Percentiles rank a stretch among this genome's conserved stretches.
These are phyloP conservation scores for Amphichorda felina DNA, from an alignment of 2,329 filamentous ascomycete genomes.

Conservation along the genomic window DNA sequence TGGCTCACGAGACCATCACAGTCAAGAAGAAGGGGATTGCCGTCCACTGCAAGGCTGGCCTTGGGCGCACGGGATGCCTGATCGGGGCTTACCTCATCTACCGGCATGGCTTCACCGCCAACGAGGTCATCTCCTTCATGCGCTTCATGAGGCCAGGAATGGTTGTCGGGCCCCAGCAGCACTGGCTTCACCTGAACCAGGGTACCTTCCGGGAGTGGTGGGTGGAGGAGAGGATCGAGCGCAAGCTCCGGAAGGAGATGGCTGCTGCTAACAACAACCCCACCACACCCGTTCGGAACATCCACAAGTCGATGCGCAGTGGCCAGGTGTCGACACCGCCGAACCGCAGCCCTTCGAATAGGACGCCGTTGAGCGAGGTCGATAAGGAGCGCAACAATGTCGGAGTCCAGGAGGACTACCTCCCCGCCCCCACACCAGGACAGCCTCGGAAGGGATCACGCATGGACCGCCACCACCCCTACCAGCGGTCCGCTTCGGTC, in stretches of 20 bases:
- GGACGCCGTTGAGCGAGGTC: conserved; percentile 87
- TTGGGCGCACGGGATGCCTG: conserved; percentile 88
- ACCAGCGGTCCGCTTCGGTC: conserved; percentile 44
- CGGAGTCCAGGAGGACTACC: conserved; percentile 73
- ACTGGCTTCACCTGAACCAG: conserved; percentile 97
- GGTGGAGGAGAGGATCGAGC: conserved; percentile 77
- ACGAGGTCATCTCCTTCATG: conserved; percentile 97
- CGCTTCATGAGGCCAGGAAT: conserved; percentile 98
- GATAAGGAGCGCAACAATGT: conserved; percentile 63
- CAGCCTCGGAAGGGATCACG: conserved; percentile 85
- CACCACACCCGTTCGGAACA: conserved; percentile 49
- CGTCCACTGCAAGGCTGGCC: conserved; percentile 95
- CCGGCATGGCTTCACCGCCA: conserved; percentile 91
- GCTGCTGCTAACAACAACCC: conserved; percentile 35
- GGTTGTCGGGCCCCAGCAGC: conserved; percentile 97
- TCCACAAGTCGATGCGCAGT: conserved; percentile 49
- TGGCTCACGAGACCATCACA: conserved; percentile 90
- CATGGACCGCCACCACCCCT: conserved; percentile 64
- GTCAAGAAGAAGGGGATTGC: conserved; percentile 86
- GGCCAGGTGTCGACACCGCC: conserved; percentile 73
- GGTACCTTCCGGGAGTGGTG: conserved; percentile 98
- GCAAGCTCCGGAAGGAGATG: conserved; percentile 48
- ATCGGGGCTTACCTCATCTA: conserved; percentile 98
- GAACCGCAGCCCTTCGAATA: conserved; percentile 61
- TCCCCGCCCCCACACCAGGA: conserved; percentile 89